Conservation (phyloP, 2,329 filamentous ascomycete genomes). For the Neoarthrinium moseri region DNA sequence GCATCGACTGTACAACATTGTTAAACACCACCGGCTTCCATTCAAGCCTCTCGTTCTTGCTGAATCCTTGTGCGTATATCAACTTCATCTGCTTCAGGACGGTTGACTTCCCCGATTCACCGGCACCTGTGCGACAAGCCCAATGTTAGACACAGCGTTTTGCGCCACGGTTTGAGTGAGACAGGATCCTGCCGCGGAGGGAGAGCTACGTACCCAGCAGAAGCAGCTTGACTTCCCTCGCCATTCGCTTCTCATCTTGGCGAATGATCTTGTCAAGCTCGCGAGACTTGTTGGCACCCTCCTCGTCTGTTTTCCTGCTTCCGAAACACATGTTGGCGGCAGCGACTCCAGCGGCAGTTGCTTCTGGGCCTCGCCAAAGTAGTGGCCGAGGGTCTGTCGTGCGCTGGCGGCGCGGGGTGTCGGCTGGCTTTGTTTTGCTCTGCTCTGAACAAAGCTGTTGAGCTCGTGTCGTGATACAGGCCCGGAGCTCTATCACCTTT, state of each 20-base stretch:
- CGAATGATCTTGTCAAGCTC: slow-evolving; percentile 87
- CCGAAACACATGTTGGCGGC: slow-evolving; percentile 61
- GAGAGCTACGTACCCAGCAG: slow-evolving; percentile 69
- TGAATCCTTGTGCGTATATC: slow-evolving; percentile 92
- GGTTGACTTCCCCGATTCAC: slow-evolving; percentile 94
- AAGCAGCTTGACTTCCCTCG: slow-evolving; percentile 89
- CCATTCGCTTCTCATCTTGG: slow-evolving; percentile 81
- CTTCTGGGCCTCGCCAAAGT: no score
- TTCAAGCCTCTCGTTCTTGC: slow-evolving; percentile 83
- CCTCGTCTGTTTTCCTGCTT: slow-evolving; percentile 47
- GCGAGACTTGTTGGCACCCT: slow-evolving; percentile 55
- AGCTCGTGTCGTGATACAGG: no score
- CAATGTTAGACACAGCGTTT: slow-evolving; percentile 11
- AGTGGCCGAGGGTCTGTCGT: no score
- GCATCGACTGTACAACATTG: slow-evolving; percentile 90
- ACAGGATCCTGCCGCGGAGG: slow-evolving; percentile 4
- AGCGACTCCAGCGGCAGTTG: neutral
- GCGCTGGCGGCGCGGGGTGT: neutral
- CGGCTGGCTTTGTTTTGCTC: no score
- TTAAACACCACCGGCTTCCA: slow-evolving; percentile 95
- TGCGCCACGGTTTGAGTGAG: neutral
- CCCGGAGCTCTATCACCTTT: no score
- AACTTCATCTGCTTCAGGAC: slow-evolving; percentile 99
- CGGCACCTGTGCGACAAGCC: slow-evolving; percentile 65
- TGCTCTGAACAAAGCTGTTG: no score